Conservation (phyloP, 2,329 filamentous ascomycete genomes). For the Aspergillus sojae region DNA sequence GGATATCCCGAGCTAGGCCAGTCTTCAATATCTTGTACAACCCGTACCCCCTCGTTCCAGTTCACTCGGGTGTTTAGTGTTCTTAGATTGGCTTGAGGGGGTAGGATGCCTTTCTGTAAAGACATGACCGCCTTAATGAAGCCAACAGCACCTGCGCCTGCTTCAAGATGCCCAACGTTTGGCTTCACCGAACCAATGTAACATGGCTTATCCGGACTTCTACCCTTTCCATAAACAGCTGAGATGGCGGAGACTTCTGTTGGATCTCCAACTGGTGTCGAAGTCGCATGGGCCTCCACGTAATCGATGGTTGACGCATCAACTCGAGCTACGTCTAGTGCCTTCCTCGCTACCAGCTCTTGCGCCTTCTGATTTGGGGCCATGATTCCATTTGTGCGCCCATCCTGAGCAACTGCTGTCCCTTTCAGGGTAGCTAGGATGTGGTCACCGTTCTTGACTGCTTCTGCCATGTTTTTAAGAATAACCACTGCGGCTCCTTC, state of each 20-base stretch:
- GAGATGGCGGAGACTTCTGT: constrained; percentile 21
- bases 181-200: constrained; percentile 36
- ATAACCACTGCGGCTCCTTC: constrained; percentile 35
- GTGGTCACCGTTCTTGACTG: constrained; percentile 31
- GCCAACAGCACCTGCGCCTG: constrained; percentile 29
- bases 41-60: constrained; percentile 29
- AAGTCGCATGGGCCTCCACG: constrained; percentile 28
- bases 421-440: constrained; percentile 36
- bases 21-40: constrained; percentile 24
- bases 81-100: constrained; percentile 38
- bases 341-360: constrained; percentile 28
- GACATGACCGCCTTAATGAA: constrained; percentile 32
- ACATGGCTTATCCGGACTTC: constrained; percentile 23
- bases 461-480: constrained; percentile 31
- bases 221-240: constrained; percentile 15
- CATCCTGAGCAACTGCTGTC: constrained; percentile 36
- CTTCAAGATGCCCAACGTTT: constrained; percentile 37
- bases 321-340: constrained; percentile 19
- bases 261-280: constrained; percentile 26
- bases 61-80: constrained; percentile 38
- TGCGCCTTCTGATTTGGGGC: constrained; percentile 36
- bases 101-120: constrained; percentile 24
- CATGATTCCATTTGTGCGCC: constrained; percentile 40
- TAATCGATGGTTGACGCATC: constrained; percentile 22
- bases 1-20: constrained; percentile 21